Evolutionary conservation across 2,329 filamentous ascomycete genomes (phyloP).

Genomic region (Colletotrichum liaoningense): DNA sequence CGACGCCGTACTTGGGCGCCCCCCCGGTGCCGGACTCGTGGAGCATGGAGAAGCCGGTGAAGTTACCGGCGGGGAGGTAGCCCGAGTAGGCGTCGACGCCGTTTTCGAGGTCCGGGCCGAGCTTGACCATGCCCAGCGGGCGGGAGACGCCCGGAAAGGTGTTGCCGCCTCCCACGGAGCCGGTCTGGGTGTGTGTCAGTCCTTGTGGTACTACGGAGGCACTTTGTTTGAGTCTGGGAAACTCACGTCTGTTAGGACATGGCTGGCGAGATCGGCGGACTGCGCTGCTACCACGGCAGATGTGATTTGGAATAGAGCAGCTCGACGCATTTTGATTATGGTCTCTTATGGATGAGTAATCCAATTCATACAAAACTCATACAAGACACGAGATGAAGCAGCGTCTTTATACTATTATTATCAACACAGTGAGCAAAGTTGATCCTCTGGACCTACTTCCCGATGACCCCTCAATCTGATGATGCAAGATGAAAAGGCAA

Average conservation of each 20-base stretch:
- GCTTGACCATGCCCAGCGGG: conserved; percentile 61
- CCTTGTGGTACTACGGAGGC: neutral
- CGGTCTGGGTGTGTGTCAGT: conserved; percentile 50
- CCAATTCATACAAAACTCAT: neutral
- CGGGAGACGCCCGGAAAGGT: conserved; percentile 62
- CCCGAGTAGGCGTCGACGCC: conserved; percentile 65
- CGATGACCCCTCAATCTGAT: neutral
- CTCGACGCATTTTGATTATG: neutral
- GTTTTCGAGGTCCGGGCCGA: conserved; percentile 61
- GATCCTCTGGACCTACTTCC: conserved; percentile 1
- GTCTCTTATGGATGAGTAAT: neutral
- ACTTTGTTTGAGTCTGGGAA: neutral
- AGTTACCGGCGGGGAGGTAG: conserved; percentile 61
- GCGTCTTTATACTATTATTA: neutral
- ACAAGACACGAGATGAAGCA: neutral
- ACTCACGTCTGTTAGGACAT: conserved; percentile 50
- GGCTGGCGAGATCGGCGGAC: conserved; percentile 44
- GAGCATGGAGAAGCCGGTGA: conserved; percentile 72
- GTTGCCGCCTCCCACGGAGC: conserved; percentile 58
- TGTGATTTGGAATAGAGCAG: conserved; percentile 16
- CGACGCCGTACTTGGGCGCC: conserved; percentile 76
- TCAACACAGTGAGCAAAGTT: neutral
- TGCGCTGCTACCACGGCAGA: conserved; percentile 12
- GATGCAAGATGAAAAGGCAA: neutral
- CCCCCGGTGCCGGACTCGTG: conserved; percentile 77